phyloP scores from a whole-genome alignment of 192 early-diverging fungal species.

The Backusella australiensis region DNA sequence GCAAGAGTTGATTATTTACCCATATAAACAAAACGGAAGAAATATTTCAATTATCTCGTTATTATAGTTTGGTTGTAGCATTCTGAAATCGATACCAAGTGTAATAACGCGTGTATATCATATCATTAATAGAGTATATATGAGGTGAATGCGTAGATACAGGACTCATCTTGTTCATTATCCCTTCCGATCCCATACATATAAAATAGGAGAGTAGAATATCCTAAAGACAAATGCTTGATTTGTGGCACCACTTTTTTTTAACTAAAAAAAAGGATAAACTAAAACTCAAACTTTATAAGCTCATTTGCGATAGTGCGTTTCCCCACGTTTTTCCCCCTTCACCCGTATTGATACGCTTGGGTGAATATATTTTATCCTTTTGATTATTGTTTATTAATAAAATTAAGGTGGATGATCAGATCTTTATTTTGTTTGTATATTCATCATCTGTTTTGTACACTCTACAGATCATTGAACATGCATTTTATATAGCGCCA shows the following conservation, averaged over 20 bases:
- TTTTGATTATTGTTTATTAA: not conserved
- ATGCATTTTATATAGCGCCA: no score
- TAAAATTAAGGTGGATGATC: not conserved
- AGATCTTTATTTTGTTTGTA: not conserved
- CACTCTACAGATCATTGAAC: no score
- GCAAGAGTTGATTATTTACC: not conserved
- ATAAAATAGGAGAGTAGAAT: not conserved
- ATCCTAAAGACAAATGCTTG: not conserved
- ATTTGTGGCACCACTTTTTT: not conserved
- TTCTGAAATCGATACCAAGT: not conserved
- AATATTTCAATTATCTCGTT: not conserved
- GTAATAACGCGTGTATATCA: not conserved
- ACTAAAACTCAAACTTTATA: no score
- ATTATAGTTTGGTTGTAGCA: not conserved
- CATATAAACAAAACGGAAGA: not conserved
- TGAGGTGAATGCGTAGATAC: no score
- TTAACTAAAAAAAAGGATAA: no score
- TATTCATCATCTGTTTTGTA: no score
- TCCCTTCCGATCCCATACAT: not conserved
- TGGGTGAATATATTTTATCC: not conserved
- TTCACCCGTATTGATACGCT: not conserved
- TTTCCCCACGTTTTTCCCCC: not conserved
- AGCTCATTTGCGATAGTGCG: not conserved
- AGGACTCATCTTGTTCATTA: not conserved
- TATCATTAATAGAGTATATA: not conserved